Evolutionary conservation across 225 moss, liverwort and hornwort species (phyloP), one percentile per base, ranked within the genome.

Genomic region (Marchantia polymorpha): DNA sequence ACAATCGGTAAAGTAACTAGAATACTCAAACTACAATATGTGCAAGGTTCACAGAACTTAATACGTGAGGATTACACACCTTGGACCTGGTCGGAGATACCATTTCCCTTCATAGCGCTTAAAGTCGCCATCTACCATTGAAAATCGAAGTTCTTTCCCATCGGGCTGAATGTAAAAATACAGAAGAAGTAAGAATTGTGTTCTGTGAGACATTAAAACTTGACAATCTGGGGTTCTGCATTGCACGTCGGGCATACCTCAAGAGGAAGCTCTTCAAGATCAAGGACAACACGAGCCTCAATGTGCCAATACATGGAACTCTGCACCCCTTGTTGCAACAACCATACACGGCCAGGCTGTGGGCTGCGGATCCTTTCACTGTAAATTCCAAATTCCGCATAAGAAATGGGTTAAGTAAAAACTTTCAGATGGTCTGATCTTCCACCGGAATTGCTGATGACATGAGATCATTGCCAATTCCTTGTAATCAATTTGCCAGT

Each of bases 281-380:
- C 96, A 55, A 96, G 94, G 48, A 96, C 91, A 64, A 96, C 94
- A 55, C 89, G 92, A 53, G 92, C 96, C 89, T 96, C 91, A 47
- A 96, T 96, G 73, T 96, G 96, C 96, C 96, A 96, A 82, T 96
- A 96, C 94, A 96, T 87, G 30, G 94, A 91, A 29, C 89, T 89
- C 78, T 94, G 96, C 78, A 90, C 87, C 79, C 96, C 96, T 87
- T 92, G 91, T 80, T 96, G 96, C 87, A 94, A 89, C 52, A 96
- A 84, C 90, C 94, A 92, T 78, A 91, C 89, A 54, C 94, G 87
- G 78, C 92, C 91, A 52, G 90, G 90, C 83, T 92, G 90, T 76
- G 94, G 94, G 77, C 96, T 89, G 13, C 84, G 84, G 50, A 96
- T 94, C 82, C 86, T 89, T 86, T 96, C 96, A 89, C 94, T 94